Base-by-base conservation (phyloP, 352 stramenopile genomes). In the Pythium scleroteichum region DNA sequence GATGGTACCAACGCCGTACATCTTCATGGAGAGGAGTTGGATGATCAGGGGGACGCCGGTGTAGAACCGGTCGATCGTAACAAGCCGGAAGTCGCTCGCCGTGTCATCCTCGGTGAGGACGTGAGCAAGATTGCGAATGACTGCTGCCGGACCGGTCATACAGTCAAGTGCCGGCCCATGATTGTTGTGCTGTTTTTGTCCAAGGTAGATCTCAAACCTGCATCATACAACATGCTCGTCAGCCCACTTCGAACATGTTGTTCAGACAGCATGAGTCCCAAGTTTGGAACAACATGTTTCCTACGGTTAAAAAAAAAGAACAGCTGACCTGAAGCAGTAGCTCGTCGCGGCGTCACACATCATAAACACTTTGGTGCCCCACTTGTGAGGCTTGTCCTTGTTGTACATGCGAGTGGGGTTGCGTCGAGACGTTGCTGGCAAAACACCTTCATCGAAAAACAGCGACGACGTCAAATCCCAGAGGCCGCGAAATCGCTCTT, bases 1-100 rank as follows among this genome's bases (percentile, higher is more conserved):
- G 50, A 71, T 63, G 0, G 71, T 74, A 0, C 62, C 71, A 4
- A 74, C 23, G 0, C 59, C 42, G 60, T 73, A 78, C 14, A 75
- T n/a, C 8, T 32, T 48, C 66, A 73, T 74, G 9, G 41, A 38
- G 1, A 78, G 57, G 0, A 78, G 59, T 33, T 75, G 38, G 3
- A 75, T 32, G 0, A 46, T 32, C 0, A 78, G 57, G 0, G 55
- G 38, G 0, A 75, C 49, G 0, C 51, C 57, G 7, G 55, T 57
- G 20, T 78, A 75, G 33, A 65, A 78, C 0, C 66, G 51, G 38
- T 78, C 66, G 12, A 69, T 57, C 0, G 64, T 42, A 2, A 71
- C 54, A 1, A 45, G 24, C 1, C 32, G 52, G 2, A 0, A 47
- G 24, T 6, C 41, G 13, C 6, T 20, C 26, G 17, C n/a, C 14